Evolutionary conservation across 352 stramenopile species (phyloP).

Genomic region (Phytophthora multivora): DNA sequence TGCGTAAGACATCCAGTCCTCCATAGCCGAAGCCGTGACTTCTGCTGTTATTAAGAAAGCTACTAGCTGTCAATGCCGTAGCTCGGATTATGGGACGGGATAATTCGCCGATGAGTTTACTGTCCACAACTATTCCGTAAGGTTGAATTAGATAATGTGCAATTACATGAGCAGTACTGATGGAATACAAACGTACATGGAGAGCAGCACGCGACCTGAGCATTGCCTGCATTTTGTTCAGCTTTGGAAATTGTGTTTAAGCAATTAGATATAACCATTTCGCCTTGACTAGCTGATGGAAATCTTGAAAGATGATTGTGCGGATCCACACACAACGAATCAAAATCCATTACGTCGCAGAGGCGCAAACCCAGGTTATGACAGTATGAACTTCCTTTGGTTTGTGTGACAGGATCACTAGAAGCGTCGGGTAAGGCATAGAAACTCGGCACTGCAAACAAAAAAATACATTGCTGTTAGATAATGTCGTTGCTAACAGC

Average conservation of each 20-base stretch:
- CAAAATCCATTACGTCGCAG: slow-evolving; percentile 49
- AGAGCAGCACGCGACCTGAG: slow-evolving; percentile 51
- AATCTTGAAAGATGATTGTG: slow-evolving; percentile 15
- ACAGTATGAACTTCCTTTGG: slow-evolving; percentile 29
- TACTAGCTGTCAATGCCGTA: slow-evolving; percentile 20
- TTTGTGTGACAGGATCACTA: not conserved
- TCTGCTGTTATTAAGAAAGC: slow-evolving; percentile 39
- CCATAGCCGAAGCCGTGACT: slow-evolving; percentile 49
- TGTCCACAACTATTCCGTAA: slow-evolving; percentile 9
- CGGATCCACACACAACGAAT: slow-evolving; percentile 32
- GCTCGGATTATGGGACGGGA: slow-evolving; percentile 8
- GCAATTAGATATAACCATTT: slow-evolving; percentile 6
- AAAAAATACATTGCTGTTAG: not conserved
- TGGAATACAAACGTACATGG: slow-evolving; percentile 16
- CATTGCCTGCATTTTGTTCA: slow-evolving; percentile 30
- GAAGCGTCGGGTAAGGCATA: not conserved
- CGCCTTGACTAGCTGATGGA: slow-evolving; percentile 21
- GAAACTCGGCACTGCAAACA: slow-evolving; percentile 24
- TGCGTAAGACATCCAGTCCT: slow-evolving; percentile 40
- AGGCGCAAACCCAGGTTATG: slow-evolving; percentile 33
- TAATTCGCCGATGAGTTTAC: slow-evolving; percentile 26
- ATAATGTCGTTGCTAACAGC: not conserved
- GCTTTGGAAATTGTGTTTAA: slow-evolving; percentile 8
- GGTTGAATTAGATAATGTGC: slow-evolving; percentile 5
- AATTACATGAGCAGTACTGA: no score